Evolutionary conservation across 148 eudicot species (phyloP).

Genomic region (Cornus kousa): DNA sequence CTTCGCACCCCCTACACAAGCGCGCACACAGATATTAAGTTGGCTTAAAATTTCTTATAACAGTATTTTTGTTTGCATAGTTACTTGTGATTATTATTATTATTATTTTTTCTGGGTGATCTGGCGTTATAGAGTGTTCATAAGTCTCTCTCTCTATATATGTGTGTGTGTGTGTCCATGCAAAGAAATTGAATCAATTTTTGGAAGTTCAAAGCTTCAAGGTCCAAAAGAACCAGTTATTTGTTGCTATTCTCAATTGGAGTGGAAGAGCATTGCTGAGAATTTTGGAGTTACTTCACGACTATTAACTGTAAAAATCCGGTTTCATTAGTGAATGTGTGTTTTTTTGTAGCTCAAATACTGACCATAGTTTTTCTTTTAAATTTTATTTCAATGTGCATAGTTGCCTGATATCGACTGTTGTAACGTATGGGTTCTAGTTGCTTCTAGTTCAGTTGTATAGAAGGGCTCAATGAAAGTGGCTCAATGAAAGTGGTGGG

Average conservation of each 20-base stretch:
- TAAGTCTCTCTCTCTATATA: too few relatives aligned
- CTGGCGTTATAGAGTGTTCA: too few relatives aligned
- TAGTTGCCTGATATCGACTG: background rate
- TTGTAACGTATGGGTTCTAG: background rate
- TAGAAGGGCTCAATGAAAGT: too few relatives aligned
- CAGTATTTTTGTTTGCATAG: background rate
- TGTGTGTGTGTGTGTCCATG: too few relatives aligned
- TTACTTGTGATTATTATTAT: too few relatives aligned
- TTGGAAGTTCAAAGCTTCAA: too few relatives aligned
- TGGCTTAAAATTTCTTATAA: background rate
- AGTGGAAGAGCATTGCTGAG: background rate
- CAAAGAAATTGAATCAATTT: too few relatives aligned
- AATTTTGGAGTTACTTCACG: background rate
- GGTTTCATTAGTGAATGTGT: background rate
- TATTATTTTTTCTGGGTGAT: too few relatives aligned
- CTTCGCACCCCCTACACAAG: too few relatives aligned
- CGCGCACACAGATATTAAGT: background rate
- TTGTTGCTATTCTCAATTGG: too few relatives aligned
- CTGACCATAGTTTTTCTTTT: background rate
- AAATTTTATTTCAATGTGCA: background rate
- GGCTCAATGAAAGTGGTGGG: conserved; percentile 13
- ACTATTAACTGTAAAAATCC: background rate
- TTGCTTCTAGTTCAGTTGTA: background rate
- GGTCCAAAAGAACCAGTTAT: too few relatives aligned
- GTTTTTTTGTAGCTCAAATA: background rate